Evolutionary conservation across 352 stramenopile species (phyloP).

Genomic region (Thraustotheca clavata): DNA sequence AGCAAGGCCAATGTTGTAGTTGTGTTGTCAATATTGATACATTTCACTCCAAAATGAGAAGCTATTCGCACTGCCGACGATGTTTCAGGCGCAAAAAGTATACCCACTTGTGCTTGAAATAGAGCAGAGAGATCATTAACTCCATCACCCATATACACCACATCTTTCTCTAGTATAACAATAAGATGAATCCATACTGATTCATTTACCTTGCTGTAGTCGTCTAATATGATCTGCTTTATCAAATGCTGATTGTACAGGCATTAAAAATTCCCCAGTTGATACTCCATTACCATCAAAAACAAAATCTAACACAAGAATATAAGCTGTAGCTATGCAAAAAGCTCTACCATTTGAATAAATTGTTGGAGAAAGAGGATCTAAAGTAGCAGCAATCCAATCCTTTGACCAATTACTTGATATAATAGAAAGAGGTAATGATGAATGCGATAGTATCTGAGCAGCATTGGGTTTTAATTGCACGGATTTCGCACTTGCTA

Average conservation of each 20-base stretch:
- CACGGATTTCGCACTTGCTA: neutral
- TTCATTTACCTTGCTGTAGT: neutral
- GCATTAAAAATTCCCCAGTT: constrained; percentile 6
- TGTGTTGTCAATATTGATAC: neutral
- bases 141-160: constrained; percentile 11
- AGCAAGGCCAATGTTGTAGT: too few relatives aligned
- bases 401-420: constrained; percentile 19
- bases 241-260: neutral
- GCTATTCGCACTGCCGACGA: neutral
- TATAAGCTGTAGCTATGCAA: neutral
- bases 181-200: neutral
- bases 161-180: neutral
- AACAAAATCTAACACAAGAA: neutral
- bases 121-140: constrained; percentile 18
- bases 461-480: constrained; percentile 1
- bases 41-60: neutral
- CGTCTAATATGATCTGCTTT: neutral
- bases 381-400: neutral
- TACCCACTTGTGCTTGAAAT: constrained; percentile 3
- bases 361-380: neutral
- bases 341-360: constrained; percentile 4
- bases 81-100: neutral
- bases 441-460: neutral
- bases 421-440: neutral
- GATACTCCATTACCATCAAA: neutral